phyloP scores from a whole-genome alignment of 1,284 basidiomycete genomes.

The Fistulina hepatica region DNA sequence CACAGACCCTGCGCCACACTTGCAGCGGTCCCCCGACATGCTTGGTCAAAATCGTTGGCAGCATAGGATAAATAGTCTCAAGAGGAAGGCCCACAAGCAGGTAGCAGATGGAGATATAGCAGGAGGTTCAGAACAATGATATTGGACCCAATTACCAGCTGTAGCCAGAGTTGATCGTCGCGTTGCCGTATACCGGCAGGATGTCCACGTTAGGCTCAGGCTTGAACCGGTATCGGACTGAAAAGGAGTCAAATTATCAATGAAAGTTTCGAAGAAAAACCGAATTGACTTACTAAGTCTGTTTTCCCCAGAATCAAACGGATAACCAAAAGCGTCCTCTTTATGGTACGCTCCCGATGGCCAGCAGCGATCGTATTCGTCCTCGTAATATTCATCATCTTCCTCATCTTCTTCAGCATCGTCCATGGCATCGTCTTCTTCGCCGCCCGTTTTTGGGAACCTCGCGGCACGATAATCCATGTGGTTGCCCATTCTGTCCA shows the following conservation, averaged over 20 bases:
- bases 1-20: too few species aligned
- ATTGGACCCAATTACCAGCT: too few species aligned
- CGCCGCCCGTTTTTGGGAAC: conserved; percentile 10
- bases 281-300: conserved; percentile 19
- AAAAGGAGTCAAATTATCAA: neutral
- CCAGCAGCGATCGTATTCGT: conserved; percentile 21
- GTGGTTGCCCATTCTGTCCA: conserved; percentile 22
- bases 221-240: conserved; percentile 14
- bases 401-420: conserved; percentile 12
- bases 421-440: conserved; percentile 7
- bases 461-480: conserved; percentile 24
- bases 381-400: conserved; percentile 18
- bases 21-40: too few species aligned
- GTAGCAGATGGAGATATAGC: too few species aligned
- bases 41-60: too few species aligned
- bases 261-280: neutral
- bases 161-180: too few species aligned
- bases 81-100: too few species aligned
- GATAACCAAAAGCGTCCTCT: conserved; percentile 27
- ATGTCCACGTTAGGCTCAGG: conserved; percentile 5
- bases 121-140: too few species aligned
- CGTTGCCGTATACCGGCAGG: conserved; percentile 8
- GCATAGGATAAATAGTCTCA: too few species aligned
- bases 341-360: conserved; percentile 23
- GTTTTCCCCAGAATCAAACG: conserved; percentile 27